These are phyloP conservation scores for Pestalotiopsis sp. DNA, from an alignment of 2,329 filamentous ascomycete genomes.

Conservation along the genomic window DNA sequence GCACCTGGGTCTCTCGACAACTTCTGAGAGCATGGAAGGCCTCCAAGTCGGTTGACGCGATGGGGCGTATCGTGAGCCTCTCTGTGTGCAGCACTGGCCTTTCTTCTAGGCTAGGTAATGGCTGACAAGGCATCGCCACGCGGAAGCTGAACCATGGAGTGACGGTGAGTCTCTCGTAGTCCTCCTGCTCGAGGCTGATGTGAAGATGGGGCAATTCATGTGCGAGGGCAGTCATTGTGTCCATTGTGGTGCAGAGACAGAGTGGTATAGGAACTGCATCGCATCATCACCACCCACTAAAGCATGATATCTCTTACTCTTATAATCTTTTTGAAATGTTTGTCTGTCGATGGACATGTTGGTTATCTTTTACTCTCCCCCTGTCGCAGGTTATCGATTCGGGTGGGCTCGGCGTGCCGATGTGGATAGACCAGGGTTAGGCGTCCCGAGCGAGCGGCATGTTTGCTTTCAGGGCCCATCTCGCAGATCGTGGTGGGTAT, in stretches of 20 bases:
- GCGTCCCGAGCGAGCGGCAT: no score
- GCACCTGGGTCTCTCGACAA: neutral
- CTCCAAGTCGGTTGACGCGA: neutral
- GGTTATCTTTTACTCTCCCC: no score
- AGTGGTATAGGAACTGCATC: neutral
- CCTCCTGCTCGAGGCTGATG: neutral
- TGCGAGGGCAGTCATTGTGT: neutral
- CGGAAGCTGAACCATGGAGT: neutral
- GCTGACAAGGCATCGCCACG: neutral
- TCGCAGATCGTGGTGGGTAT: no score
- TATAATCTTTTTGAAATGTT: no score
- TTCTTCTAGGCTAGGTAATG: neutral
- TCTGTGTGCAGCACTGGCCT: neutral
- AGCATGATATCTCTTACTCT: no score
- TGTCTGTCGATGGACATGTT: no score
- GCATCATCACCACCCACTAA: no score
- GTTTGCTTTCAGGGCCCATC: no score
- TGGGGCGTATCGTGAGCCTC: neutral
- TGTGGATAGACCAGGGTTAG: no score
- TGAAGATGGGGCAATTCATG: fast-evolving
- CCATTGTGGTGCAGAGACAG: neutral
- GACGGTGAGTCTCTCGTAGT: neutral
- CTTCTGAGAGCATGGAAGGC: neutral
- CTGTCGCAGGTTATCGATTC: no score
- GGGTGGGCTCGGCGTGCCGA: no score